A percentile compares a stretch with the other conserved stretches of the same genome.
phyloP scores from a whole-genome alignment of 805 yeast genomes.

The Maudiozyma barnettii region DNA sequence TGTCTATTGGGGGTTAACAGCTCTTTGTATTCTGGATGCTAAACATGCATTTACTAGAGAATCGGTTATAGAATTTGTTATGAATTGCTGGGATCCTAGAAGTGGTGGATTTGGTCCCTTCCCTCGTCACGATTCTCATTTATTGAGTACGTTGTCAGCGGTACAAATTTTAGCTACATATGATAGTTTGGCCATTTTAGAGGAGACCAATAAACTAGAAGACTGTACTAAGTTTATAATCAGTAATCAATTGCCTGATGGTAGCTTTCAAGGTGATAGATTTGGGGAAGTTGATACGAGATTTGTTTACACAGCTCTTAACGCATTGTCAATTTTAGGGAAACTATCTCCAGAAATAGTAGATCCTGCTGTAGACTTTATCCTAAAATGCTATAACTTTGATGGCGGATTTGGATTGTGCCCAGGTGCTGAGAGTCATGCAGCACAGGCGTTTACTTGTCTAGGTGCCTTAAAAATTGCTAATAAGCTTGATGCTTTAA shows the following conservation, averaged over 20 bases:
- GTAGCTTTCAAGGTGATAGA: conserved; percentile 81
- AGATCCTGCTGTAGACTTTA: conserved; percentile 56
- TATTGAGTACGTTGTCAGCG: conserved; percentile 77
- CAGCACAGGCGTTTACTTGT: conserved; percentile 86
- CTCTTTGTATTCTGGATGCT: conserved; percentile 52
- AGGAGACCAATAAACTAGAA: conserved; percentile 20
- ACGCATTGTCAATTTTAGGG: conserved; percentile 61
- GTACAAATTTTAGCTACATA: conserved; percentile 68
- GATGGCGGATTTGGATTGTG: conserved; percentile 93
- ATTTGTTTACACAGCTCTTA: conserved; percentile 75
- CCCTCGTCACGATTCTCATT: conserved; percentile 82
- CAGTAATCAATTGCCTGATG: conserved; percentile 35
- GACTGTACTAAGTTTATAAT: conserved; percentile 32
- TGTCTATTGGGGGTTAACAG: conserved; percentile 88
- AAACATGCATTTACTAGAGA: conserved; percentile 47
- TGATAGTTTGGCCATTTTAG: conserved; percentile 42
- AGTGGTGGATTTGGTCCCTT: conserved; percentile 85
- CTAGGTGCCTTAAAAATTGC: conserved; percentile 70
- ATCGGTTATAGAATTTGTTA: conserved; percentile 60
- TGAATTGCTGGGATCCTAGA: conserved; percentile 48
- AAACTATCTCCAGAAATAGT: conserved; percentile 46
- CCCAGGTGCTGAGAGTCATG: conserved; percentile 93
- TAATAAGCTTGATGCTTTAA: conserved; percentile 41
- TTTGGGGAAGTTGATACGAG: conserved; percentile 93
- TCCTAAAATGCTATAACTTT: conserved; percentile 68